Conservation (phyloP, 129 eudicot species). For the Ambrosia artemisiifolia region DNA sequence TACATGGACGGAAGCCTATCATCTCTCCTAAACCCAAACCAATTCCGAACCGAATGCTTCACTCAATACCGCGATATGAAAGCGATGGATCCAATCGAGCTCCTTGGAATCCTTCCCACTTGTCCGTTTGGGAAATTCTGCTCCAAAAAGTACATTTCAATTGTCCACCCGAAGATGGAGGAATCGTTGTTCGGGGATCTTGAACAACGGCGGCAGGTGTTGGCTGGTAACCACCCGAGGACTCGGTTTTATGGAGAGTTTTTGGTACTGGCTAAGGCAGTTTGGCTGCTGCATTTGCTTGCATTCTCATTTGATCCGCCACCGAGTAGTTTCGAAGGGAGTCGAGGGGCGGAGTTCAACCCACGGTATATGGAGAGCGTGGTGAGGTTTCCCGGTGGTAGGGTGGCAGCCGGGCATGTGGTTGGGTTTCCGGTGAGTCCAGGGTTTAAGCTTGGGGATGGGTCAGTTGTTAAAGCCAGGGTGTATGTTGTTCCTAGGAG, state of each 20-base stretch:
- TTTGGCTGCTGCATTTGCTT: conserved; percentile 90
- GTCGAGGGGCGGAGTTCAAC: conserved; percentile 81
- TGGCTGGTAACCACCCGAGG: conserved; percentile 89
- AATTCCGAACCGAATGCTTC: conserved; percentile 82
- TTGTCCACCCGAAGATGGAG: conserved; percentile 97
- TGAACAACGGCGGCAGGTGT: conserved; percentile 79
- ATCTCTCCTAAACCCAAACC: conserved; percentile 83
- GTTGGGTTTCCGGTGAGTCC: conserved; percentile 98
- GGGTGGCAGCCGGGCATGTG: conserved; percentile 55
- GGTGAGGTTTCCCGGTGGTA: conserved; percentile 71
- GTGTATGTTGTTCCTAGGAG: conserved; percentile 86
- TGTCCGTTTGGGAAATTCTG: conserved; percentile 90
- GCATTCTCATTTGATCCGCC: conserved; percentile 87
- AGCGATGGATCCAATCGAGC: conserved; percentile 93
- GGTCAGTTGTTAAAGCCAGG: conserved; percentile 77
- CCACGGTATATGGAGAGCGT: conserved; percentile 90
- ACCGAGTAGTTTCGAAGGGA: conserved; percentile 91
- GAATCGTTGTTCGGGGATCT: conserved; percentile 88
- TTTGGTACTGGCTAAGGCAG: conserved; percentile 72
- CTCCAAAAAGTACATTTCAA: conserved; percentile 70
- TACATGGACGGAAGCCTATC: conserved; percentile 97
- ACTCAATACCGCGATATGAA: conserved; percentile 93
- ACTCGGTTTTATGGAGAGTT: conserved; percentile 81
- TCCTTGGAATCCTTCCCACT: conserved; percentile 78
- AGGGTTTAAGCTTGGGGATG: conserved; percentile 86